These are phyloP conservation scores for Wickerhamiella musiphila DNA, from an alignment of 805 yeast genomes.

Conservation along the genomic window DNA sequence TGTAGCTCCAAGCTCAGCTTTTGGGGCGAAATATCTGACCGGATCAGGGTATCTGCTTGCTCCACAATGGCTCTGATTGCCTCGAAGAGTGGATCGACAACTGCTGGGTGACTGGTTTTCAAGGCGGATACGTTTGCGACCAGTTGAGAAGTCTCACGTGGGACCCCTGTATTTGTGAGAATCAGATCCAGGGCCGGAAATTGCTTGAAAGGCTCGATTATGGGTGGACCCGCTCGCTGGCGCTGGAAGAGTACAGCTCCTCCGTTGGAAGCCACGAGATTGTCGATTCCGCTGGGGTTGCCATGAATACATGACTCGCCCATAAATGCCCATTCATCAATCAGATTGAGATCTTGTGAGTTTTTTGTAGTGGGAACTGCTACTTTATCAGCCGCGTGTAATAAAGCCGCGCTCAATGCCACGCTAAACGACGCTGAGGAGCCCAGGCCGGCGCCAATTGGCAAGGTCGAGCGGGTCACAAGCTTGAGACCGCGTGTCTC, in stretches of 20 bases:
- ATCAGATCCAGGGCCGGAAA: constrained; percentile 61
- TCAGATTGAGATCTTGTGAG: constrained; percentile 24
- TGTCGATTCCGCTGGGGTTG: constrained; percentile 91
- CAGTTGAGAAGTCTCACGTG: constrained; percentile 69
- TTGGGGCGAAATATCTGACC: constrained; percentile 29
- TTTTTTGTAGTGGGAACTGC: constrained; percentile 20
- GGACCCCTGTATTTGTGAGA: constrained; percentile 71
- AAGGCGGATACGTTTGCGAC: constrained; percentile 59
- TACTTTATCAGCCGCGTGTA: constrained; percentile 37
- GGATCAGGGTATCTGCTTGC: constrained; percentile 53
- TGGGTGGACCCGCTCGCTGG: constrained; percentile 28
- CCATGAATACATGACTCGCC: constrained; percentile 96
- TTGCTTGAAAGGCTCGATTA: constrained; percentile 48
- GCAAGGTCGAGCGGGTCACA: constrained; percentile 64
- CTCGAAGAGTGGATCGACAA: constrained; percentile 42
- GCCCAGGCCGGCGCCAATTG: constrained; percentile 94
- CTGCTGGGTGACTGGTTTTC: constrained; percentile 34
- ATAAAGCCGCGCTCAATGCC: constrained; percentile 58
- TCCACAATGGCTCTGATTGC: constrained; percentile 60
- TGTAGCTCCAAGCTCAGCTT: constrained; percentile 15
- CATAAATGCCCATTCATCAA: constrained; percentile 76
- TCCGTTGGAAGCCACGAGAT: constrained; percentile 88
- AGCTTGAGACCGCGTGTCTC: constrained; percentile 36
- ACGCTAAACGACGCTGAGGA: constrained; percentile 86
- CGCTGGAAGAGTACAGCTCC: constrained; percentile 89